Percentiles rank a stretch among this genome's conserved stretches.
phyloP scores from a whole-genome alignment of 257 asterid genomes.

The Lithospermum erythrorhizon region DNA sequence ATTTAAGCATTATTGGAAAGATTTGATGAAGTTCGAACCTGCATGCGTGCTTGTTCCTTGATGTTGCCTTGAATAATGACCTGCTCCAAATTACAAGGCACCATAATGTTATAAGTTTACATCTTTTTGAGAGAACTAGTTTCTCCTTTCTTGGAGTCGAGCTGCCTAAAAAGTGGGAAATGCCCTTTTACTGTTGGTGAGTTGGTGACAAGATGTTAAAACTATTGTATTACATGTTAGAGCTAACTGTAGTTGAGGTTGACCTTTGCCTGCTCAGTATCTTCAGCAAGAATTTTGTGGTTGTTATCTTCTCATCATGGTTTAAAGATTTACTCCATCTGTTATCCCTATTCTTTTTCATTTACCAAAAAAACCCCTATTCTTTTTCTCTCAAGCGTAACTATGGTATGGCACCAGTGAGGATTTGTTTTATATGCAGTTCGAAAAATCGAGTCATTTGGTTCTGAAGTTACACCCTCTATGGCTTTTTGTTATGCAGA shows the following conservation, averaged over 20 bases:
- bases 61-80: background rate
- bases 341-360: background rate
- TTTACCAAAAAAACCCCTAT: too few relatives aligned
- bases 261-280: background rate
- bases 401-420: background rate
- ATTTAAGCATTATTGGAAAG: background rate
- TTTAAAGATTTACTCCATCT: background rate
- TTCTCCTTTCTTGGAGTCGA: too few relatives aligned
- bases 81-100: background rate
- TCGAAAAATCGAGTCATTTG: background rate
- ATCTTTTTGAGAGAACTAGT: too few relatives aligned
- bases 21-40: background rate
- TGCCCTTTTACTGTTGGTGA: too few relatives aligned
- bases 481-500: constrained; percentile 24
- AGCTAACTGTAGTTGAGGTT: too few relatives aligned
- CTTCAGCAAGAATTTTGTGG: background rate
- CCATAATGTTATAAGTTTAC: background rate
- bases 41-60: background rate
- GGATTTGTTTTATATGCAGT: background rate
- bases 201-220: background rate
- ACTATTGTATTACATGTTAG: background rate
- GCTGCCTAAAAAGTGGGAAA: too few relatives aligned
- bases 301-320: background rate
- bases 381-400: background rate
- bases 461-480: background rate